phyloP scores from a whole-genome alignment of 2,329 filamentous ascomycete species.

The Geosmithia flava region DNA sequence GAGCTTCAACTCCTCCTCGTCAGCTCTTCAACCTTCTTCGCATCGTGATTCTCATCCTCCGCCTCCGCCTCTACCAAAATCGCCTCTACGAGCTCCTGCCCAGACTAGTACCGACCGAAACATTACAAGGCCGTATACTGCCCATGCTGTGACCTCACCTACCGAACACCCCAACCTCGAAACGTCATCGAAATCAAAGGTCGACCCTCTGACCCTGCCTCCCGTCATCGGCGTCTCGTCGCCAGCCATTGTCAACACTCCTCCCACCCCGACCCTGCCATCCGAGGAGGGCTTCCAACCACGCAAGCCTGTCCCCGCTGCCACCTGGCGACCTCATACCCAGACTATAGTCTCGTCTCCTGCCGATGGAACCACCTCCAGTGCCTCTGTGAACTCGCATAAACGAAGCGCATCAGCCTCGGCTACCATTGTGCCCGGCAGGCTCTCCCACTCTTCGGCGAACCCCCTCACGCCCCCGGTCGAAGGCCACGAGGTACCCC shows the following conservation, averaged over 20 bases:
- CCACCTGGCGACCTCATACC: slow-evolving; percentile 9
- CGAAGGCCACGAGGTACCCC: slow-evolving; percentile 33
- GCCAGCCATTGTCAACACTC: slow-evolving; percentile 52
- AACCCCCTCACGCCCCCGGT: slow-evolving; percentile 64
- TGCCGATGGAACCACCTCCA: slow-evolving; percentile 46
- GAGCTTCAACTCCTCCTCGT: neutral
- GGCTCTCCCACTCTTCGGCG: slow-evolving; percentile 65
- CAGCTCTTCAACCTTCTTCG: neutral
- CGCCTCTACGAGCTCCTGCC: neutral
- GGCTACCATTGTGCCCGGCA: slow-evolving; percentile 56
- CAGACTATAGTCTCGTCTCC: slow-evolving; percentile 10
- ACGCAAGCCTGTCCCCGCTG: neutral
- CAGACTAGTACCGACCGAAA: neutral
- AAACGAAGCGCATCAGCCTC: slow-evolving; percentile 3
- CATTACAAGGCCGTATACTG: neutral
- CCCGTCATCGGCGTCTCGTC: slow-evolving; percentile 27
- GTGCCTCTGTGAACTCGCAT: slow-evolving; percentile 64
- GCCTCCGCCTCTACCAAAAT: too few relatives aligned
- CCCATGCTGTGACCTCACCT: neutral
- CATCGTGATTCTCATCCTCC: neutral
- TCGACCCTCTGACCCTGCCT: slow-evolving; percentile 29
- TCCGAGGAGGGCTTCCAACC: slow-evolving; percentile 10
- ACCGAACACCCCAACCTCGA: neutral
- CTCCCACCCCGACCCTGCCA: slow-evolving; percentile 45
- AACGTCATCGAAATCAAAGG: neutral